Base-by-base conservation (phyloP, 768 basidiomycete species). In the Psilocybe azurescens region DNA sequence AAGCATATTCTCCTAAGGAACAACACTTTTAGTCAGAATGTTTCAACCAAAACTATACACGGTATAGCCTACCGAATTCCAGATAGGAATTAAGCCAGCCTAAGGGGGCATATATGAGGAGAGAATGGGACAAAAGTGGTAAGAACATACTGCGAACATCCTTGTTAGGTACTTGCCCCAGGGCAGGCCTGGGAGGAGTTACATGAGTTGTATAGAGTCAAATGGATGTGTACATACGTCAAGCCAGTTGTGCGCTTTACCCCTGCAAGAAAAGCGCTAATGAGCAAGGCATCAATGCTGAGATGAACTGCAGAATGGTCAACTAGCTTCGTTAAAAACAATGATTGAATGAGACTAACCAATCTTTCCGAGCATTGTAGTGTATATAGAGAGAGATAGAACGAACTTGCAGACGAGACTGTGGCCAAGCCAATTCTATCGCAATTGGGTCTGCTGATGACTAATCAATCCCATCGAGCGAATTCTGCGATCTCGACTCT, bases 221-320 rank as follows among this genome's bases (percentile, higher is more conserved):
- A 44, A 24, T 29, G 33, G 33, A 36, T 44, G 52, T 11, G 3
- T 13, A 81, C 90, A 60, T 78, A 94, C 94, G 94, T 94, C 62
- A 96, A 75, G 53, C 93, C 93, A 0, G 94, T 95, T 3, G 89
- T 86, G 28, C 94, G 87, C 73, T 85, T 89, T 58, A 95, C 75
- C n/a, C 93, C 94, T 9, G 94, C 94, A 3, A 96, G 84, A 65
- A 94, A 86, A 13, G 91, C 90, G 55, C 86, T 88, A 65, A 95
- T 79, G 68, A 95, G 81, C 59, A 93, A 72, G 10, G 91, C 92
- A 67, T 95, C 94, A 68, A 67, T 60, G 24, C 66, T 56, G 18
- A 67, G 58, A 48, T 67, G 66, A 24, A 67, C 66, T 67, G 61
- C 5, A 48, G 18, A 50, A 56, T 55, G 28, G 63, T 46, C 61